Evolutionary conservation across 768 basidiomycete species (phyloP).

Genomic region (Lactarius hengduanensis): DNA sequence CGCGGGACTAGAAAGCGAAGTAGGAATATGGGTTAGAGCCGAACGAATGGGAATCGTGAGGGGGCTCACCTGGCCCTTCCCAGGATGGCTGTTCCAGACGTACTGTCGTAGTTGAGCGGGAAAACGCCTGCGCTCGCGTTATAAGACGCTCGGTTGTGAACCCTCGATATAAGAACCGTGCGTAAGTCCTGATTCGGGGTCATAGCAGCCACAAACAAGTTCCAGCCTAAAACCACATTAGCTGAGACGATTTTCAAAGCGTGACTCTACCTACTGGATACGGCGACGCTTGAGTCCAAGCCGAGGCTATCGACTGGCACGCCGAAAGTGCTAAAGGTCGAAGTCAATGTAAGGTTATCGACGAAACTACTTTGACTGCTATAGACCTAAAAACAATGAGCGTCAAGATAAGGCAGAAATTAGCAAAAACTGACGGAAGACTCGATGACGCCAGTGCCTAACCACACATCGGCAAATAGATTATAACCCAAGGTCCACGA

Average conservation of each 20-base stretch:
- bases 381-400: constrained; percentile 13
- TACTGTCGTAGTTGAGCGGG: too few species aligned
- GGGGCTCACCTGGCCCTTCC: not conserved
- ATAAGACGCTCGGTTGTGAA: not conserved
- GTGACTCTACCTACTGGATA: too few species aligned
- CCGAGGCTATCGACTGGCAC: constrained; percentile 10
- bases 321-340: constrained; percentile 10
- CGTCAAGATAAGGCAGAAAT: not conserved
- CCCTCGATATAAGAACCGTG: constrained; percentile 9
- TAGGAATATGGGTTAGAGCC: too few species aligned
- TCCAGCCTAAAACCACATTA: too few species aligned
- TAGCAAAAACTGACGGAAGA: constrained; percentile 16
- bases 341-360: not conserved
- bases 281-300: not conserved
- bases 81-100: too few species aligned
- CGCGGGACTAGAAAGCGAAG: not conserved
- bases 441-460: constrained; percentile 51
- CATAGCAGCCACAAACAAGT: too few species aligned
- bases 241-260: too few species aligned
- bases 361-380: constrained; percentile 11
- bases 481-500: constrained; percentile 66
- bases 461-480: constrained; percentile 57
- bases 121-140: too few species aligned
- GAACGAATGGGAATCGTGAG: not conserved
- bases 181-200: not conserved